Evolutionary conservation across 352 stramenopile species (phyloP).

Genomic region (Pythium periplocum): DNA sequence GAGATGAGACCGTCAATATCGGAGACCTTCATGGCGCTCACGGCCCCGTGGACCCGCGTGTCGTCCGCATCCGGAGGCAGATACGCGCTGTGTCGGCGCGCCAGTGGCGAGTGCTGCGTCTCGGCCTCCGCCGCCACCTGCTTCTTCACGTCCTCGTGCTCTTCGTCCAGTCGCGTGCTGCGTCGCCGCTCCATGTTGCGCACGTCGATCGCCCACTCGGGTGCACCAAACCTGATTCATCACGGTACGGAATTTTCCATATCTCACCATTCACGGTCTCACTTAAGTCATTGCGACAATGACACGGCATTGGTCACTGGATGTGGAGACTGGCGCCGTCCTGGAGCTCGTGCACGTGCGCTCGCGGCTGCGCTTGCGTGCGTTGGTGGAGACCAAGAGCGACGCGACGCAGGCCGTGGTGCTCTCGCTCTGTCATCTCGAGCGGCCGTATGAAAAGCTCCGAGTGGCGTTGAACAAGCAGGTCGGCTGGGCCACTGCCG

Average conservation of each 20-base stretch:
- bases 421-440: conserved; percentile 42
- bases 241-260: background rate
- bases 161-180: conserved; percentile 1
- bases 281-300: conserved; percentile 7
- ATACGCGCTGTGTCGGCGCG: conserved; percentile 34
- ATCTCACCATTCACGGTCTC: background rate
- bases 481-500: conserved; percentile 51
- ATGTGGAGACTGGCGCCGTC: conserved; percentile 49
- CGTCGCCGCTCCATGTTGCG: too few species aligned
- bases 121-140: conserved; percentile 15
- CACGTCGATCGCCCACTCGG: conserved; percentile 13
- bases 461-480: conserved; percentile 65
- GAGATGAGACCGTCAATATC: too few species aligned
- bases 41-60: background rate
- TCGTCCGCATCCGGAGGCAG: conserved; percentile 16
- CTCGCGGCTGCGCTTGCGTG: conserved; percentile 35
- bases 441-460: conserved; percentile 74
- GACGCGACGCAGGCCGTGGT: conserved; percentile 12
- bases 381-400: conserved; percentile 40
- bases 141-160: conserved; percentile 29
- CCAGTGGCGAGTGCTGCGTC: conserved; percentile 5
- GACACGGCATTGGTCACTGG: conserved; percentile 6
- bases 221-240: too few species aligned
- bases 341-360: conserved; percentile 47
- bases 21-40: conserved; percentile 39